phyloP scores from a whole-genome alignment of 1,284 basidiomycete genomes.

The Ganoderma sp. region DNA sequence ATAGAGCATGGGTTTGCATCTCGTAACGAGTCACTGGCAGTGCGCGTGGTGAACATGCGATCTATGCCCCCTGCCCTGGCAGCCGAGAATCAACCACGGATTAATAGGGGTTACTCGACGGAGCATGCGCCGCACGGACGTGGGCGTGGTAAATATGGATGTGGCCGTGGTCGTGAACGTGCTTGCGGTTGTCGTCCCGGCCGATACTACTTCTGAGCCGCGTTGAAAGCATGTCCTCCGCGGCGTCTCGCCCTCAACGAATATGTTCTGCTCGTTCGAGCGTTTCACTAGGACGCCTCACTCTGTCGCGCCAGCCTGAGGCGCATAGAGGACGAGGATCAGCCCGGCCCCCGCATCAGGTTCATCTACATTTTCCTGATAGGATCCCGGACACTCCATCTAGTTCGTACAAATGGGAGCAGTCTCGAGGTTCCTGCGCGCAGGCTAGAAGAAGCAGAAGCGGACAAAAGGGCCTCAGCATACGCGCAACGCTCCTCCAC shows the following conservation, averaged over 20 bases:
- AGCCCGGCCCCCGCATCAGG: constrained; percentile 32
- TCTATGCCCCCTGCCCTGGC: no score
- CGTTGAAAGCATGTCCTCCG: constrained; percentile 54
- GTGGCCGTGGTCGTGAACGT: neutral
- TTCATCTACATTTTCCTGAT: constrained; percentile 54
- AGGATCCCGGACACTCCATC: constrained; percentile 42
- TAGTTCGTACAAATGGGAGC: constrained; percentile 54
- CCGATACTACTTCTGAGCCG: constrained; percentile 21
- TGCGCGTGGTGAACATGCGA: no score
- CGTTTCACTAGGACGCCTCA: constrained; percentile 49
- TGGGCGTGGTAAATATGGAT: neutral
- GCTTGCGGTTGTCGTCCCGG: constrained; percentile 29
- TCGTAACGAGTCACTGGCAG: no score
- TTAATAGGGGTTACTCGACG: neutral
- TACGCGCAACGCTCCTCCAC: no score
- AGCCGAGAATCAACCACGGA: no score
- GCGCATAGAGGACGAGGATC: constrained; percentile 37
- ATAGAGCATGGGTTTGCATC: no score
- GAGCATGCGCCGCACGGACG: neutral
- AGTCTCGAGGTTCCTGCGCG: constrained; percentile 50
- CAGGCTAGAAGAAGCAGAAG: constrained; percentile 22
- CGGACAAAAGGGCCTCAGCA: no score
- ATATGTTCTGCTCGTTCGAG: constrained; percentile 27
- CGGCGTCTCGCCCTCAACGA: constrained; percentile 45
- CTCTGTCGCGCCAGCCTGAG: constrained; percentile 44